Evolutionary conservation across 768 basidiomycete genomes (phyloP), one percentile per base, ranked within the genome.

Genomic region (Symmetrospora coprosmae): DNA sequence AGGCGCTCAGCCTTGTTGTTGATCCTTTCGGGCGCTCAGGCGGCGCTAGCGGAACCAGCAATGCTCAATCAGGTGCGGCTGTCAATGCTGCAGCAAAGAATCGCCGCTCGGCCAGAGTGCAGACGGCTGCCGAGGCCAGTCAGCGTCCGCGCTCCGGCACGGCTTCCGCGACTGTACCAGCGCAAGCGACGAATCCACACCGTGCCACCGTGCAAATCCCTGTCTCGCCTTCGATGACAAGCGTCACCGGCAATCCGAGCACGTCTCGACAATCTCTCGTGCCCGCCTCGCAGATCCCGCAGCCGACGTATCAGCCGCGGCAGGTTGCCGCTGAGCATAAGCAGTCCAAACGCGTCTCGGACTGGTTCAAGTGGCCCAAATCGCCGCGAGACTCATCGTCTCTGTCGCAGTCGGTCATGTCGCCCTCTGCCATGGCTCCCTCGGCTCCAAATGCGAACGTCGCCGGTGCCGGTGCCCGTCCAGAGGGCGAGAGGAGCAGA

Each of bases 311-410:
- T 23, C 13, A 23, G 14, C 43, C 13, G n/a, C n/a, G n/a, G n/a
- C 37, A n/a, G 31, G 14, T 51, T 11, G 31, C 53, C 16, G 25
- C 9, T n/a, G 62, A 53, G 7, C 46, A 45, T 9, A 53, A 46
- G 73, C 86, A 90, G 72, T 90, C 92, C 3, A 82, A 82, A 72
- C 88, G 85, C 70, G 94, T 99, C 52, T 97, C 97, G 92, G 84
- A 90, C 66, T 99, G 94, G 94, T 97, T 99, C 80, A 78, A 76
- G 38, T 69, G 74, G 31, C 17, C 33, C 11, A 21, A 50, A 50
- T 17, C 21, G 11, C 49, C 49, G 21, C 11, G 21, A 28, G 8
- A n/a, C n/a, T n/a, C n/a, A n/a, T n/a, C n/a, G n/a, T n/a, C n/a
- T n/a, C n/a, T n/a, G n/a, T n/a, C n/a, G n/a, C n/a, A n/a, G n/a